These are phyloP conservation scores for Sporothrix globosa DNA, from an alignment of 2,329 filamentous ascomycete genomes.

Conservation along the genomic window DNA sequence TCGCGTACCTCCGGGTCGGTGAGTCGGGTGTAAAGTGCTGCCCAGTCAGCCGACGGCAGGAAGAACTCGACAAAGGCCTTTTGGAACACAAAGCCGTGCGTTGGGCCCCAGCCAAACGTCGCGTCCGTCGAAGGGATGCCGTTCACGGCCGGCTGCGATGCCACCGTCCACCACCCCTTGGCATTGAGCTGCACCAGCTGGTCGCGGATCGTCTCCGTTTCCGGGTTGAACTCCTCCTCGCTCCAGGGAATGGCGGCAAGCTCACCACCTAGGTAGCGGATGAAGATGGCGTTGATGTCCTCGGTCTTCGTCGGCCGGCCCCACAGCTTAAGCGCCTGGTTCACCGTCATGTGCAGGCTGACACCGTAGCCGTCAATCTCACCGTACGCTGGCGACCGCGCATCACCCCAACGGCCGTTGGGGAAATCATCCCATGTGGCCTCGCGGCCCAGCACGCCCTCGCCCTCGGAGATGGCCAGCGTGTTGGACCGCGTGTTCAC, in stretches of 20 bases:
- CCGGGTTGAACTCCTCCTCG: constrained; percentile 81
- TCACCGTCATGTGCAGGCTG: constrained; percentile 87
- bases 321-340: constrained; percentile 83
- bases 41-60: constrained; percentile 74
- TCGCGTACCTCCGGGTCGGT: constrained; percentile 59
- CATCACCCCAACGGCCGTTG: constrained; percentile 98
- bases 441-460: constrained; percentile 85
- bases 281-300: constrained; percentile 81
- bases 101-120: constrained; percentile 91
- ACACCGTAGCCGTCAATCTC: constrained; percentile 95
- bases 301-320: constrained; percentile 68
- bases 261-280: constrained; percentile 76
- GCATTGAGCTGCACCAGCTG: constrained; percentile 76
- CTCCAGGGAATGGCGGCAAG: constrained; percentile 88
- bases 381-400: constrained; percentile 92
- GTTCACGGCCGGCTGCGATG: constrained; percentile 92
- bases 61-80: constrained; percentile 99
- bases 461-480: constrained; percentile 90
- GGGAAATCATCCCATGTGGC: constrained; percentile 99
- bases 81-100: constrained; percentile 93
- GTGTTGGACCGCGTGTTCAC: constrained; percentile 82
- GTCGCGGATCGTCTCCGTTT: constrained; percentile 78
- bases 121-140: constrained; percentile 74
- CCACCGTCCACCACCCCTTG: constrained; percentile 93
- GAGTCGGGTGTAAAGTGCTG: constrained; percentile 65